Conservation (phyloP, 495 filamentous ascomycete species). For the Aspergillus homomorphus region DNA sequence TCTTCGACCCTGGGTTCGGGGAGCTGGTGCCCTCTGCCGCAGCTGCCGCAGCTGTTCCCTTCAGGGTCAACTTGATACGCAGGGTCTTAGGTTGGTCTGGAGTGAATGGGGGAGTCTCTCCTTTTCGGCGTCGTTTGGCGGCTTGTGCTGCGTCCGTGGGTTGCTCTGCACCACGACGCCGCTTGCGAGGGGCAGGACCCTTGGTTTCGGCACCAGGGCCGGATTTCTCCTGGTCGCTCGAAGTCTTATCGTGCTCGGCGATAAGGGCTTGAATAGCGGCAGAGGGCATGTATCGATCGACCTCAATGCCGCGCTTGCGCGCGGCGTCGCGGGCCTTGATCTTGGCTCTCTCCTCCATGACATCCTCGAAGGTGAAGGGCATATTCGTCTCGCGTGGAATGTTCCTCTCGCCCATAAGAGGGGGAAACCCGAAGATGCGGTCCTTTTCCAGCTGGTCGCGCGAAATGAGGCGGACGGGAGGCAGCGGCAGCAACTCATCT, state of each 20-base stretch:
- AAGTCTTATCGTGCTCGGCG: conserved; percentile 11
- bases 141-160: conserved; percentile 1
- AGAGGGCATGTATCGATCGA: conserved; percentile 16
- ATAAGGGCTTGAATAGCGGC: conserved; percentile 17
- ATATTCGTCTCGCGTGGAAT: conserved; percentile 19
- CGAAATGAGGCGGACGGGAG: conserved; percentile 1
- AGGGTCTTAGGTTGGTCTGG: conserved; percentile 11
- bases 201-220: not conserved
- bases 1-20: conserved; percentile 8
- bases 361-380: conserved; percentile 20
- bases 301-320: conserved; percentile 11
- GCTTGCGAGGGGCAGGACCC: conserved; percentile 15
- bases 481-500: not conserved
- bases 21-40: not conserved
- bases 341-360: conserved; percentile 18
- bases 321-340: conserved; percentile 23
- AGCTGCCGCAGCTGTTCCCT: not conserved
- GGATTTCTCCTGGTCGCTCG: not conserved
- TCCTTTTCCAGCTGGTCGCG: conserved; percentile 18
- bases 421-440: conserved; percentile 37
- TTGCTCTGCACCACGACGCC: conserved; percentile 13
- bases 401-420: conserved; percentile 40
- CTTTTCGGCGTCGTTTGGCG: conserved; percentile 17
- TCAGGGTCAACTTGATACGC: conserved; percentile 10
- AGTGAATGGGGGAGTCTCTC: not conserved